Percentiles rank a stretch among this genome's conserved stretches.
Evolutionary conservation across 164 flowering plant species (phyloP).

Genomic region (Magnolia officinalis): DNA sequence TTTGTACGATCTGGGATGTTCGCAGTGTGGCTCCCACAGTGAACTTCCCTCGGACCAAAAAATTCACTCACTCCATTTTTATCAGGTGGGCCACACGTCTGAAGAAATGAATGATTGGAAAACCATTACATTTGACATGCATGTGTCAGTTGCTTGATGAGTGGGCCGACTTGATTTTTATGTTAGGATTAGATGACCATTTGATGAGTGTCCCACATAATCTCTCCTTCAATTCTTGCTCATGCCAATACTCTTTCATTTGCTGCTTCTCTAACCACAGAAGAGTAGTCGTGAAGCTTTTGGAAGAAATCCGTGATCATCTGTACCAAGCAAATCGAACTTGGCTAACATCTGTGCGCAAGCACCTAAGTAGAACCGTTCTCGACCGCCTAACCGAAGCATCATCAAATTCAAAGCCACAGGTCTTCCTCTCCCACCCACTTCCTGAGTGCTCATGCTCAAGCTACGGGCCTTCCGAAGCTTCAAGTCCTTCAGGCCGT

Average conservation of each 20-base stretch:
- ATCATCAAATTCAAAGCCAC: conserved; percentile 44
- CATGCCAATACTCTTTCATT: background rate
- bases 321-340: conserved; percentile 71
- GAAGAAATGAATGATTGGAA: too few relatives aligned
- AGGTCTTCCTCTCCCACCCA: conserved; percentile 77
- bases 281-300: conserved; percentile 44
- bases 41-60: too few relatives aligned
- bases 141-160: too few relatives aligned
- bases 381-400: conserved; percentile 61
- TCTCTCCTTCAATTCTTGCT: background rate
- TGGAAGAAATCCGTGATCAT: conserved; percentile 63
- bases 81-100: too few relatives aligned
- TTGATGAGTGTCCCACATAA: too few relatives aligned
- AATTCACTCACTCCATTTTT: too few relatives aligned
- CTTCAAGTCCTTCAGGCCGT: conserved; percentile 26
- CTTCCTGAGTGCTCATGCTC: conserved; percentile 84
- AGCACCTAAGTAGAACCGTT: conserved; percentile 48
- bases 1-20: too few relatives aligned
- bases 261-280: conserved; percentile 28
- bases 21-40: too few relatives aligned
- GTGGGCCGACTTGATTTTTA: too few relatives aligned
- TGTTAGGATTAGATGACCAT: too few relatives aligned
- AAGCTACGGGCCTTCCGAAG: conserved; percentile 21
- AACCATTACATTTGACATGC: too few relatives aligned
- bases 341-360: conserved; percentile 68